Percentiles rank a stretch among this genome's conserved stretches.
Conservation (phyloP, 345 rosid genomes). For the Geranium rotundifolium region DNA sequence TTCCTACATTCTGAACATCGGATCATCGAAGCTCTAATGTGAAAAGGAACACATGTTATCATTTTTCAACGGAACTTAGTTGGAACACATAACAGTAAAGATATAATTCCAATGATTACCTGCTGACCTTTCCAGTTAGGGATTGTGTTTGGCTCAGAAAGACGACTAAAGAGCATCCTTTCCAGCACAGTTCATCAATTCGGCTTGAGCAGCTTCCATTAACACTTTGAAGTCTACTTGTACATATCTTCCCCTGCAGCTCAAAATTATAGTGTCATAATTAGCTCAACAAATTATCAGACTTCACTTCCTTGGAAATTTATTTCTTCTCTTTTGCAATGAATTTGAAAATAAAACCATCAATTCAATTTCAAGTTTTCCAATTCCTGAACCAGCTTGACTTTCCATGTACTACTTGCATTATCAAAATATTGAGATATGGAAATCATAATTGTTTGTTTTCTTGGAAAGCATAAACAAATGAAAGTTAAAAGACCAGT, state of each 20-base stretch:
- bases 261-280: slow-evolving; percentile 2
- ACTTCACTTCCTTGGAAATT: not conserved
- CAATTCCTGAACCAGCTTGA: too few relatives aligned
- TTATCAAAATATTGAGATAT: too few relatives aligned
- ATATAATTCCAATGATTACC: not conserved
- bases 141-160: not conserved
- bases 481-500: not conserved
- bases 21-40: not conserved
- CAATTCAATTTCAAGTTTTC: too few relatives aligned
- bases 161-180: slow-evolving; percentile 23
- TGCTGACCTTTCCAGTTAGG: not conserved
- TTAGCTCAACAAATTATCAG: slow-evolving; percentile 1
- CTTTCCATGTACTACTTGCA: too few relatives aligned
- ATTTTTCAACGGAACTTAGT: not conserved
- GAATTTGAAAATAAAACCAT: too few relatives aligned
- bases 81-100: not conserved
- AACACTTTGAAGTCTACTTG: slow-evolving; percentile 52
- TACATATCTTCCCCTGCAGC: slow-evolving; percentile 69
- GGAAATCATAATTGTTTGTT: too few relatives aligned
- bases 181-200: slow-evolving; percentile 41
- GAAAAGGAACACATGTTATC: too few relatives aligned
- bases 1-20: not conserved
- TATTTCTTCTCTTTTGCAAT: too few relatives aligned
- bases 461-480: too few relatives aligned
- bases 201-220: slow-evolving; percentile 79